Percentiles rank a stretch among this genome's conserved stretches.
Evolutionary conservation across 2,329 filamentous ascomycete species (phyloP).

Genomic region (Neofusicoccum sp.): DNA sequence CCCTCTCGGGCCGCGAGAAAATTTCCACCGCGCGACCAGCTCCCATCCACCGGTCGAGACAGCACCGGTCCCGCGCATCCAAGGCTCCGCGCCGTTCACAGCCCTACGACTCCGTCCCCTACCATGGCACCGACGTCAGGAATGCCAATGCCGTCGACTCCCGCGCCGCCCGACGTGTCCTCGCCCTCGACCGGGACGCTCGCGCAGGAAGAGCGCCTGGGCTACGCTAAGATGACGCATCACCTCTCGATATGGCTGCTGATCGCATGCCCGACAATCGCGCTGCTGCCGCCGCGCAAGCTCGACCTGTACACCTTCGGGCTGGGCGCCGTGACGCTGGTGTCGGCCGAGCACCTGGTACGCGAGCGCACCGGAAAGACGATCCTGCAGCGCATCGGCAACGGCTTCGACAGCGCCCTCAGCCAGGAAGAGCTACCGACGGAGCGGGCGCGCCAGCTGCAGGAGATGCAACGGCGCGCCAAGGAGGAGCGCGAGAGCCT

Average conservation of each 20-base stretch:
- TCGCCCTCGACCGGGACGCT: neutral
- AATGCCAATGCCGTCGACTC: neutral
- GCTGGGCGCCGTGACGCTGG: constrained; percentile 52
- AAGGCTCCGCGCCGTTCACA: neutral
- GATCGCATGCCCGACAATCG: constrained; percentile 57
- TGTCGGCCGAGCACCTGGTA: constrained; percentile 54
- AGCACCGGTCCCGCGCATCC: neutral
- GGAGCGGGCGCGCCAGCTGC: constrained; percentile 38
- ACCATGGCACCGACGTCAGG: neutral
- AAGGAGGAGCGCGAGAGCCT: constrained; percentile 36
- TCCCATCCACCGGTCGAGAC: neutral
- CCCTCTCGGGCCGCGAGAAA: neutral
- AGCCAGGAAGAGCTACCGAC: constrained; percentile 35
- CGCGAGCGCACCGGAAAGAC: constrained; percentile 44
- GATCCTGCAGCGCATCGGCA: constrained; percentile 36
- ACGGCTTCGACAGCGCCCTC: constrained; percentile 19
- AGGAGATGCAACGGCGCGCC: constrained; percentile 39
- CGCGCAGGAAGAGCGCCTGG: constrained; percentile 20
- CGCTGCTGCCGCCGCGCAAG: constrained; percentile 62
- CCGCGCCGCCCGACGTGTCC: neutral
- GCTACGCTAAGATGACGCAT: constrained; percentile 39
- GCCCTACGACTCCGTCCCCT: neutral
- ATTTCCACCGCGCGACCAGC: neutral
- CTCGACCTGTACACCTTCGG: constrained; percentile 63
- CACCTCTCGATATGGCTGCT: constrained; percentile 53